These are phyloP conservation scores for Colletotrichum sublineola DNA, from an alignment of 2,329 filamentous ascomycete genomes.

Conservation along the genomic window DNA sequence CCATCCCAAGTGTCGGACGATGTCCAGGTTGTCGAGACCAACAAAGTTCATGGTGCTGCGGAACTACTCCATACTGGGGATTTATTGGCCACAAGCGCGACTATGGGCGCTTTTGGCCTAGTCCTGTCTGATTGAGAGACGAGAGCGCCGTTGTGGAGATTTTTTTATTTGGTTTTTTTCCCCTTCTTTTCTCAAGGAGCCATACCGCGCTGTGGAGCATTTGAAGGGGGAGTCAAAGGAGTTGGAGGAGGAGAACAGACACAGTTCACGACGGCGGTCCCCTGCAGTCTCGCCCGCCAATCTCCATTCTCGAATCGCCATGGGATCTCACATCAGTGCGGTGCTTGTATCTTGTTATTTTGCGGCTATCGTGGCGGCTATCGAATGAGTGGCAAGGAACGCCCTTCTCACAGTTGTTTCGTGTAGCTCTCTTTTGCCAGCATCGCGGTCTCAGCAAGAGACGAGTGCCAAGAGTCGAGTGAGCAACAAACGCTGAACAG, in stretches of 20 bases:
- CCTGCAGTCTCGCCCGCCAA: neutral
- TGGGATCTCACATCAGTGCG: constrained; percentile 33
- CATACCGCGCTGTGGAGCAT: neutral
- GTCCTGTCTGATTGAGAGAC: constrained; percentile 17
- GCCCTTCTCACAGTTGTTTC: constrained; percentile 29
- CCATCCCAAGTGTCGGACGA: constrained; percentile 38
- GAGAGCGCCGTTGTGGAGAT: constrained; percentile 21
- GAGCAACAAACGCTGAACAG: neutral
- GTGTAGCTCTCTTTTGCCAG: constrained; percentile 21
- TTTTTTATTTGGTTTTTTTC: too few relatives aligned
- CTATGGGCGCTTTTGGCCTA: constrained; percentile 24
- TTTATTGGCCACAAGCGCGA: constrained; percentile 12
- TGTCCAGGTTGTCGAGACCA: constrained; percentile 18
- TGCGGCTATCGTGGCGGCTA: constrained; percentile 25
- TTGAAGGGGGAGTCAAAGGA: neutral
- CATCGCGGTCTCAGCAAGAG: constrained; percentile 1
- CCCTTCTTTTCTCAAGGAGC: too few relatives aligned
- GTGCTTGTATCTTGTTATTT: constrained; percentile 10
- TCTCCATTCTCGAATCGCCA: neutral
- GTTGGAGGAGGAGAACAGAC: neutral
- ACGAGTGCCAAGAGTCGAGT: constrained; percentile 15
- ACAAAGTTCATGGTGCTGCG: constrained; percentile 29
- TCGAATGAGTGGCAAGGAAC: constrained; percentile 16
- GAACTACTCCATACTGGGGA: constrained; percentile 9
- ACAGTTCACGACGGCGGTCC: constrained; percentile 2